Base-by-base conservation (phyloP, 164 flowering plant genomes). In the Malania oleifera region DNA sequence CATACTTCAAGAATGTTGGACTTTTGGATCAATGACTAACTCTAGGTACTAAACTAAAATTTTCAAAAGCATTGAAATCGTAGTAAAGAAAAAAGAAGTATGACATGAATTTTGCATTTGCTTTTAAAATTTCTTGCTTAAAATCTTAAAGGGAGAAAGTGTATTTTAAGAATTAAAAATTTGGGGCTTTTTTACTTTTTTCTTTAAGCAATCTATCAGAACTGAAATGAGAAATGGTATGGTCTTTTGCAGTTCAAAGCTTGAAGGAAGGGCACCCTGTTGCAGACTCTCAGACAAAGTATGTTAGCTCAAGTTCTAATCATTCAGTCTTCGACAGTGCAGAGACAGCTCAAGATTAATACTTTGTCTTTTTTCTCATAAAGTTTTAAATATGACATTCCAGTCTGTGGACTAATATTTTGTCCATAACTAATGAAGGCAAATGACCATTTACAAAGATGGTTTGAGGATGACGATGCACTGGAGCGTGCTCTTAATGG, bases 381-480 rank as follows among this genome's bases (percentile, higher is more conserved):
- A 31, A 31, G 46, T n/a, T 43, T 18, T n/a, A 43, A 15, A 43
- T 17, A 43, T 46, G 7, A 46, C 25, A 20, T 7, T 6, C 25
- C 9, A 2, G 3, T 26, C 50, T 20, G 26, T 3, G 14, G 9
- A 5, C 70, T 73, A 58, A 70, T 47, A 23, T 59, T 29, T 52
- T 41, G 20, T 46, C 37, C 37, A 39, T 40, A n/a, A 46, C 44
- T 46, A 54, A 41, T 78, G 47, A 60, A 86, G 92, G 97, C 96
- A 57, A 78, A 56, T 56, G 83, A 79, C 67, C 80, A 81, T 43
- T 70, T 93, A 34, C 72, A 62, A 24, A 79, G 56, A 61, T 93
- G 99, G 99, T 86, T 93, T 59, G 67, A 73, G 57, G 99, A 93
- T 61, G 80, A 93, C 72, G 99, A 93, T 70, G 97, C 96, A 31